phyloP scores from a whole-genome alignment of 2,329 filamentous ascomycete genomes.

The Massarina eburnea region DNA sequence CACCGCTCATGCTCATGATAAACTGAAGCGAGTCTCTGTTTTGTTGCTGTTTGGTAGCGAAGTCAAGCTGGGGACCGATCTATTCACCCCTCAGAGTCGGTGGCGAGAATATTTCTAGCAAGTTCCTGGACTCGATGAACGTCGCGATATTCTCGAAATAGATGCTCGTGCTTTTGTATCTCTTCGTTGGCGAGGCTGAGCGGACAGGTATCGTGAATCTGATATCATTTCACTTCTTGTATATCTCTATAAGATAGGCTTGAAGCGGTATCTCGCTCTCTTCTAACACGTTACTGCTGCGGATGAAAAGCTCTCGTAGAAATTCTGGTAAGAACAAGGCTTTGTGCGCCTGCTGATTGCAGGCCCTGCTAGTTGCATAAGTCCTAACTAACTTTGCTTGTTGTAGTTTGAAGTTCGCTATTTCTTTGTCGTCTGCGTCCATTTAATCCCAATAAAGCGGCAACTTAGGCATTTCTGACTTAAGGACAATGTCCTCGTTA shows the following conservation, averaged over 20 bases:
- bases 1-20: slow-evolving; percentile 12
- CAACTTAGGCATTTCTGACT: slow-evolving; percentile 6
- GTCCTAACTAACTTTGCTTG: slow-evolving; percentile 26
- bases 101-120: slow-evolving; percentile 30
- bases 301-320: slow-evolving; percentile 36
- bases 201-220: slow-evolving; percentile 28
- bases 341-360: slow-evolving; percentile 22
- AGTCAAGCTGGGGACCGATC: slow-evolving; percentile 36
- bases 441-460: slow-evolving; percentile 14
- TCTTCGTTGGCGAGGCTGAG: slow-evolving; percentile 30
- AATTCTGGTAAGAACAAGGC: slow-evolving; percentile 31
- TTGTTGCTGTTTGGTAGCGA: slow-evolving; percentile 15
- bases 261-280: slow-evolving; percentile 38
- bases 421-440: slow-evolving; percentile 8
- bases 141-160: slow-evolving; percentile 35
- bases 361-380: slow-evolving; percentile 30
- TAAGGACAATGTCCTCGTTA: slow-evolving; percentile 14
- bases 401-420: slow-evolving; percentile 5
- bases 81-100: slow-evolving; percentile 43
- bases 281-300: slow-evolving; percentile 25
- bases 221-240: slow-evolving; percentile 26
- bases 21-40: slow-evolving; percentile 27
- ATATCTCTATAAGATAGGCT: slow-evolving; percentile 37
- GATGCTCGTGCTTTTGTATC: slow-evolving; percentile 24
- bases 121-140: slow-evolving; percentile 30